Evolutionary conservation across 768 basidiomycete species (phyloP).

Genomic region (Dendrothele bispora): DNA sequence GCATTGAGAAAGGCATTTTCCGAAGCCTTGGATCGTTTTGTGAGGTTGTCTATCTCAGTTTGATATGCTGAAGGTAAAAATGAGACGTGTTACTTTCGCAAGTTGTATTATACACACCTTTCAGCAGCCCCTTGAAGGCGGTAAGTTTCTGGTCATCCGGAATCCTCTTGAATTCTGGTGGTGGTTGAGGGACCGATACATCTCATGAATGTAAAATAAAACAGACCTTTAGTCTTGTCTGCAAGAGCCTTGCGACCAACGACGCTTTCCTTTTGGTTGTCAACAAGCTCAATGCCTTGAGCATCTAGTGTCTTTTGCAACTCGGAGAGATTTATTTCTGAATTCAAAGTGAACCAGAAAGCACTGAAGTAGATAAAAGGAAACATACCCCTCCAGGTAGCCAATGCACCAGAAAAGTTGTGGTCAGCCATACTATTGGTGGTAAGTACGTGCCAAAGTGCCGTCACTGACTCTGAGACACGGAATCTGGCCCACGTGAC

Average conservation of each 20-base stretch:
- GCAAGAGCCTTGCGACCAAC: constrained; percentile 92
- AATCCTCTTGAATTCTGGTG: constrained; percentile 91
- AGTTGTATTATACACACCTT: constrained; percentile 46
- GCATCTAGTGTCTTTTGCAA: constrained; percentile 91
- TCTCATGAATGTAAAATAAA: neutral
- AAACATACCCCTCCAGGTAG: constrained; percentile 87
- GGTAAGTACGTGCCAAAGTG: too few species aligned
- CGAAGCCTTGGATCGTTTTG: constrained; percentile 86
- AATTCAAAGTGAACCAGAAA: neutral
- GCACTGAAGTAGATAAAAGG: neutral
- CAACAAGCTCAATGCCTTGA: constrained; percentile 93
- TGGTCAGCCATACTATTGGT: constrained; percentile 57
- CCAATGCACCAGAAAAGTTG: constrained; percentile 90
- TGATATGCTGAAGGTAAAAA: constrained; percentile 71
- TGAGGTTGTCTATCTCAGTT: constrained; percentile 93
- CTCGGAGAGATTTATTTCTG: constrained; percentile 86
- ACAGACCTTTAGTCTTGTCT: constrained; percentile 89
- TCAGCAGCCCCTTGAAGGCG: constrained; percentile 88
- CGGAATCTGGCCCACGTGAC: constrained; percentile 18
- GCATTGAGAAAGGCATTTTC: constrained; percentile 97
- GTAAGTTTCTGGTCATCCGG: constrained; percentile 86
- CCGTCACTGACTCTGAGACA: neutral
- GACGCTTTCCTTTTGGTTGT: constrained; percentile 97
- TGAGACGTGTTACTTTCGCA: neutral
- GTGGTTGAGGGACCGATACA: neutral